Evolutionary conservation across 176 grass and related monocot species (phyloP).

Genomic region (Tillandsia fasciculata): DNA sequence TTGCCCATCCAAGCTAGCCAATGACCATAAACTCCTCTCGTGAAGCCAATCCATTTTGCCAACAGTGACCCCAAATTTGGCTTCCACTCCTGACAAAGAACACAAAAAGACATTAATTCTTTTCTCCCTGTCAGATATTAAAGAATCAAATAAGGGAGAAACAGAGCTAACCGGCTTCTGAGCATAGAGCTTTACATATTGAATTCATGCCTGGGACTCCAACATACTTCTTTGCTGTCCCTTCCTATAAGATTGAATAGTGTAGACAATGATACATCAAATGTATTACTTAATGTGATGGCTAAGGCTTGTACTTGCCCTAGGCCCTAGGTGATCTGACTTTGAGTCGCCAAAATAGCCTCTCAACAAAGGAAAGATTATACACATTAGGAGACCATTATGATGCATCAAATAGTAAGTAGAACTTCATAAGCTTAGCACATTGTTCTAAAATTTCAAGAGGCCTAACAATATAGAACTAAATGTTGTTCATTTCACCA

Average conservation of each 20-base stretch:
- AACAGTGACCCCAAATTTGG: conserved; percentile 77
- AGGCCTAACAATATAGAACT: too few relatives aligned
- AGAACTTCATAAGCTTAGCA: too few relatives aligned
- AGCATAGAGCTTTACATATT: conserved; percentile 81
- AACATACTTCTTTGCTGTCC: conserved; percentile 58
- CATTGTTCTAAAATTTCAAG: too few relatives aligned
- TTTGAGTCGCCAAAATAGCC: too few relatives aligned
- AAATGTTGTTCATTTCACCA: too few relatives aligned
- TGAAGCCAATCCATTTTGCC: conserved; percentile 76
- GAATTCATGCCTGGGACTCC: conserved; percentile 82
- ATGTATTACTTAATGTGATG: neutral
- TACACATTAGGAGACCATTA: too few relatives aligned
- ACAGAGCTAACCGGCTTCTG: conserved; percentile 48
- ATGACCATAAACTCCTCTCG: conserved; percentile 55
- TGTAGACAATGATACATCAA: neutral
- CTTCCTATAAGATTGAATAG: conserved; percentile 35
- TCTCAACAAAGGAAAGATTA: too few relatives aligned
- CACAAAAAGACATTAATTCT: conserved; percentile 5
- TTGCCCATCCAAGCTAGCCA: conserved; percentile 67
- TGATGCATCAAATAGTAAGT: too few relatives aligned
- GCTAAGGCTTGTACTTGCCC: neutral
- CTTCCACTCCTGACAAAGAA: conserved; percentile 46
- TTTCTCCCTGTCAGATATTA: neutral
- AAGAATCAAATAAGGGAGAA: conserved; percentile 1
- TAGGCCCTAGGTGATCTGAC: too few relatives aligned